phyloP scores from a whole-genome alignment of 2,329 filamentous ascomycete genomes.

The Arthrobotrys sinensis region DNA sequence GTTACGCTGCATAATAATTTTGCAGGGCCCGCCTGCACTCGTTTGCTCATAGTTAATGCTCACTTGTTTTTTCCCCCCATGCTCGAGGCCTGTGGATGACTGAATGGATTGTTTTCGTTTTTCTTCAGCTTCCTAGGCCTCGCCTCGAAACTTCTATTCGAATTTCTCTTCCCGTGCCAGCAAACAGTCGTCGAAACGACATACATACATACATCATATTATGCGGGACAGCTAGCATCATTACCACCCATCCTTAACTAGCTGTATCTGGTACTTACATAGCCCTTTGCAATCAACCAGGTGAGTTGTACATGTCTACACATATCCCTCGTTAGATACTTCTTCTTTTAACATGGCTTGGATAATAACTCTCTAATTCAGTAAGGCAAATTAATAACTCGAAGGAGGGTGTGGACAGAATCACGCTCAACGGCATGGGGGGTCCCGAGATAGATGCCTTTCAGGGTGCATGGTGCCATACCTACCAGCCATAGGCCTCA shows the following conservation, averaged over 20 bases:
- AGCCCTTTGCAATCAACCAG: conserved; percentile 14
- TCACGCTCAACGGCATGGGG: conserved; percentile 35
- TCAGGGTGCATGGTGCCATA: conserved; percentile 44
- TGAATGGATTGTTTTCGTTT: neutral
- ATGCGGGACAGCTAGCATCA: conserved; percentile 45
- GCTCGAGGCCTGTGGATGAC: neutral
- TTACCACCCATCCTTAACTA: conserved; percentile 13
- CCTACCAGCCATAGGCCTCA: conserved; percentile 11
- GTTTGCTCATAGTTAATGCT: conserved; percentile 13
- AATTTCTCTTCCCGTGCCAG: conserved; percentile 48
- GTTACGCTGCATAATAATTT: conserved; percentile 25
- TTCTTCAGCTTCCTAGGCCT: neutral
- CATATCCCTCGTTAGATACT: conserved; percentile 25
- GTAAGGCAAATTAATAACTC: conserved; percentile 35
- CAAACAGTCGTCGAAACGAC: conserved; percentile 32
- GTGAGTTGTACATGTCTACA: conserved; percentile 48
- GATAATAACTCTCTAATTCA: conserved; percentile 2
- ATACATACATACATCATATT: conserved; percentile 40
- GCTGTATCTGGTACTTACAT: conserved; percentile 24
- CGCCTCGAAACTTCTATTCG: conserved; percentile 47
- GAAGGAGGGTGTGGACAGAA: conserved; percentile 43
- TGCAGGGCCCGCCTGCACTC: conserved; percentile 27
- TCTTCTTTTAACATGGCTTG: conserved; percentile 12
- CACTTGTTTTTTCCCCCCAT: neutral
- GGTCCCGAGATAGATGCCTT: conserved; percentile 26